Base-by-base conservation (phyloP, 805 yeast genomes). In the Suhomyces faveliae region DNA sequence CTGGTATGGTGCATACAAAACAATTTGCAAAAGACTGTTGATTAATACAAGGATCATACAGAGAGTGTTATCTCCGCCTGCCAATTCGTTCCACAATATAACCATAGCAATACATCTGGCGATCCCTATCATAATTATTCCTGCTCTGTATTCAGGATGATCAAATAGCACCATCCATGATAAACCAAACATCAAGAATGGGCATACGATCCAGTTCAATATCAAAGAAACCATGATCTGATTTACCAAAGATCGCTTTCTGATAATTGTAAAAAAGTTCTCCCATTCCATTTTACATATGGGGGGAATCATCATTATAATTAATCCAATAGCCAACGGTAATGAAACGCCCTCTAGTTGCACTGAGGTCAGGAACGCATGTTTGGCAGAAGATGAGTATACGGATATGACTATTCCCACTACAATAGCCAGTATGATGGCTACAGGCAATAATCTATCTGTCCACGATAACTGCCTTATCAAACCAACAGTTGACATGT, bases 51-150 rank as follows among this genome's bases (percentile, higher is more conserved):
- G 54, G 6, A 78, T 54, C 3, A 80, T 81, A 60, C 85, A 80
- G 38, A 78, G 59, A 35, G 68, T 69, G 40, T 63, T 61, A 55
- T 79, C 81, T 5, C 85, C 85, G 6, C 63, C 71, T 2, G 84
- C 80, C 13, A 81, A 64, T 24, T 76, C 73, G 55, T 76, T 80
- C 85, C 85, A 80, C 22, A 80, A 59, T 43, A 81, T 61, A 1
- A 80, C 85, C 85, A 81, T 80, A 19, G 85, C 85, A 52, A 80
- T 79, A 57, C 85, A 80, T 49, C 85, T 62, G 5, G 83, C 85
- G 29, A 78, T 48, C 1, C 85, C 85, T 40, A 81, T 77, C 77
- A 81, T 73, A 24, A 81, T 78, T n/a, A 81, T 68, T 1, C 85
- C 85, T 35, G 62, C 66, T 37, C 85, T 63, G 47, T 76, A 77